These are phyloP conservation scores for Sporothrix sp. DNA, from an alignment of 2,329 filamentous ascomycete genomes.

Conservation along the genomic window DNA sequence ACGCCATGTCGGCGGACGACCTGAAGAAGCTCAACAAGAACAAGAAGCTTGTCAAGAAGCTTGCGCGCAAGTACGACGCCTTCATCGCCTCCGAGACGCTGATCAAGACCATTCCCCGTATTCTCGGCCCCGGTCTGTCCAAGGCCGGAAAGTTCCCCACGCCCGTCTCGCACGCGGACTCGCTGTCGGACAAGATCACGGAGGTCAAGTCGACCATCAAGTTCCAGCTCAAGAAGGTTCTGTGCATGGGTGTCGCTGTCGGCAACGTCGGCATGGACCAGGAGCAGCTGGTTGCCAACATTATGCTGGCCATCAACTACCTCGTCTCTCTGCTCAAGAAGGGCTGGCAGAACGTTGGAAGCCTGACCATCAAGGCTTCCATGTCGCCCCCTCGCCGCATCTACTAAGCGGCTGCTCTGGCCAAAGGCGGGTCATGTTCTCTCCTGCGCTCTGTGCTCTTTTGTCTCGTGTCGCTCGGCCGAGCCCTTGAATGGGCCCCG, in stretches of 20 bases:
- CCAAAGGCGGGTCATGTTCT: neutral
- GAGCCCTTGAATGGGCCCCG: conserved; percentile 2
- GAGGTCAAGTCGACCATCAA: conserved; percentile 99
- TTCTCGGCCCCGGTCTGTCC: conserved; percentile 95
- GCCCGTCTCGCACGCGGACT: conserved; percentile 92
- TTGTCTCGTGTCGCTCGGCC: neutral
- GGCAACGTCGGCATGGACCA: conserved; percentile 96
- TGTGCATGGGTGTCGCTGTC: conserved; percentile 99
- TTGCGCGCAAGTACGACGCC: conserved; percentile 99
- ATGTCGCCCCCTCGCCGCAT: conserved; percentile 98
- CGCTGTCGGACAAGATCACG: conserved; percentile 89
- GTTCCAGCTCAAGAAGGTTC: conserved; percentile 99
- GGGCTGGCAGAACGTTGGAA: conserved; percentile 99
- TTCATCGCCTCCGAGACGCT: conserved; percentile 95
- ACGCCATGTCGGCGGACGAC: conserved; percentile 97
- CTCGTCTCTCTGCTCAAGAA: conserved; percentile 99
- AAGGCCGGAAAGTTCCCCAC: conserved; percentile 99
- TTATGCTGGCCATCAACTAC: conserved; percentile 99
- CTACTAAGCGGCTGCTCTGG: conserved; percentile 53
- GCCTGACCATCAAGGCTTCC: conserved; percentile 98
- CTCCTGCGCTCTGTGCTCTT: too few relatives aligned
- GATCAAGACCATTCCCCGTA: conserved; percentile 99
- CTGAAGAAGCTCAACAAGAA: conserved; percentile 99
- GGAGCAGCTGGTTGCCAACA: conserved; percentile 95
- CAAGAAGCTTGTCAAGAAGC: conserved; percentile 99